Evolutionary conservation across 139 green algal species (phyloP).

Genomic region (Raphidocelis subcapitata): DNA sequence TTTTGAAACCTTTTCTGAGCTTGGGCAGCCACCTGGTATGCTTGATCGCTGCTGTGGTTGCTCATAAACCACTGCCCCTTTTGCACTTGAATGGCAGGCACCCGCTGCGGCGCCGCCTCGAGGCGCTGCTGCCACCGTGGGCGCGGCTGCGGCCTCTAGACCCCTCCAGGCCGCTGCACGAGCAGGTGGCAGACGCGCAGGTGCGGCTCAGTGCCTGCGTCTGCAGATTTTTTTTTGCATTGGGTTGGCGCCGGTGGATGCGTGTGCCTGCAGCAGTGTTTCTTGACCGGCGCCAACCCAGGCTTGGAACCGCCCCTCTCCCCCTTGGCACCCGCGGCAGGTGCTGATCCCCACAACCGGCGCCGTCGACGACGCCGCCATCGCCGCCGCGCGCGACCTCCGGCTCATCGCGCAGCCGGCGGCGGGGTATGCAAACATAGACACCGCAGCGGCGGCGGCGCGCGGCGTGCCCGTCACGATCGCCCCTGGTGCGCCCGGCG

Average conservation of each 20-base stretch:
- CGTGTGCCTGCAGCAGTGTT: too few relatives aligned
- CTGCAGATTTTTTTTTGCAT: too few relatives aligned
- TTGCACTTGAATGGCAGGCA: too few relatives aligned
- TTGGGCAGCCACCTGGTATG: not conserved
- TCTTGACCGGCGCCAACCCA: too few relatives aligned
- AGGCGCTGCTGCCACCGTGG: conserved; percentile 36
- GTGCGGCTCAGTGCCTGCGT: too few relatives aligned
- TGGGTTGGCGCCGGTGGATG: too few relatives aligned
- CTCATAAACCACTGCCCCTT: not conserved
- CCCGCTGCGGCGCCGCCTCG: too few relatives aligned
- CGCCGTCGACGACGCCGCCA: conserved; percentile 15
- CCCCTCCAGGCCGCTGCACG: conserved; percentile 20
- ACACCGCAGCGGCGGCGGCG: conserved; percentile 30
- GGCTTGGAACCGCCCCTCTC: too few relatives aligned
- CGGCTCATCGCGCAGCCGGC: conserved; percentile 49
- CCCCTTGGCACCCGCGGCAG: not conserved
- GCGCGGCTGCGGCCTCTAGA: conserved; percentile 34
- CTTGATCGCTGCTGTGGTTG: not conserved
- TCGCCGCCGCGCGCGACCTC: conserved; percentile 32
- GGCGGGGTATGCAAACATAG: conserved; percentile 56
- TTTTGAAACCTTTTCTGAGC: too few relatives aligned
- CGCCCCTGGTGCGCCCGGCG: conserved; percentile 33
- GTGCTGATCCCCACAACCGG: conserved; percentile 62
- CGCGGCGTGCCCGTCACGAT: conserved; percentile 48
- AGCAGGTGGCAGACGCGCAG: conserved; percentile 1